Conservation (phyloP, 2,329 filamentous ascomycete species). For the Fusarium sp. region DNA sequence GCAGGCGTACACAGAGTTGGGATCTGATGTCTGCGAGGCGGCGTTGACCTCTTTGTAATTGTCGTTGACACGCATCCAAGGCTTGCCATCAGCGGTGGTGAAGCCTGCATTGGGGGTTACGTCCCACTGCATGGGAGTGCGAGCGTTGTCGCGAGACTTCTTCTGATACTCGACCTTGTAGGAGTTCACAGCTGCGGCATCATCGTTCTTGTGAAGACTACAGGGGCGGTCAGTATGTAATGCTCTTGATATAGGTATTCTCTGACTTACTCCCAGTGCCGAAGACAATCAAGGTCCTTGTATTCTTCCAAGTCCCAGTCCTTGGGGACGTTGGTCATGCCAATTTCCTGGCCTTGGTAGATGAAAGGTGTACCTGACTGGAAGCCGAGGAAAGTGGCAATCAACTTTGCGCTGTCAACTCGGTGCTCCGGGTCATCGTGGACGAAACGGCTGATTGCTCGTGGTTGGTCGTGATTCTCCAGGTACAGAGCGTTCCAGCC, state of each 20-base stretch:
- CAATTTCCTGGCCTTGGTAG: conserved; percentile 80
- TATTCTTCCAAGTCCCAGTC: conserved; percentile 76
- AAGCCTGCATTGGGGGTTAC: conserved; percentile 74
- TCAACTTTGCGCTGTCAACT: conserved; percentile 69
- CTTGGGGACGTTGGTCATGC: conserved; percentile 74
- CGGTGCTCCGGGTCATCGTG: conserved; percentile 66
- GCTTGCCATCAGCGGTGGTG: conserved; percentile 63
- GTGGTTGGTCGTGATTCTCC: conserved; percentile 77
- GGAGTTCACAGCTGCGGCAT: conserved; percentile 56
- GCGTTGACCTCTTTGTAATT: conserved; percentile 76
- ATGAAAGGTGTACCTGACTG: conserved; percentile 76
- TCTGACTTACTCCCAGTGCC: conserved; percentile 61
- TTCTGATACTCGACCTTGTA: conserved; percentile 65
- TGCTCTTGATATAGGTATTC: neutral
- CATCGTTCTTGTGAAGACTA: conserved; percentile 57
- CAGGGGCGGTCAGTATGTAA: neutral
- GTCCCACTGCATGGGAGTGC: conserved; percentile 82
- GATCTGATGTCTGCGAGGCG: conserved; percentile 63
- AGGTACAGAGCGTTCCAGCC: conserved; percentile 77
- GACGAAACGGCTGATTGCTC: conserved; percentile 70
- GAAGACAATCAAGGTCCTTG: conserved; percentile 75
- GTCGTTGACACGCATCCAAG: conserved; percentile 81
- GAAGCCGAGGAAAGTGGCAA: conserved; percentile 69
- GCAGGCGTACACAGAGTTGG: conserved; percentile 70
- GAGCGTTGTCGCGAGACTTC: conserved; percentile 77